Percentiles rank a stretch among this genome's conserved stretches.
Evolutionary conservation across 345 rosid genomes (phyloP).

Genomic region (Eutrema heterophyllum): DNA sequence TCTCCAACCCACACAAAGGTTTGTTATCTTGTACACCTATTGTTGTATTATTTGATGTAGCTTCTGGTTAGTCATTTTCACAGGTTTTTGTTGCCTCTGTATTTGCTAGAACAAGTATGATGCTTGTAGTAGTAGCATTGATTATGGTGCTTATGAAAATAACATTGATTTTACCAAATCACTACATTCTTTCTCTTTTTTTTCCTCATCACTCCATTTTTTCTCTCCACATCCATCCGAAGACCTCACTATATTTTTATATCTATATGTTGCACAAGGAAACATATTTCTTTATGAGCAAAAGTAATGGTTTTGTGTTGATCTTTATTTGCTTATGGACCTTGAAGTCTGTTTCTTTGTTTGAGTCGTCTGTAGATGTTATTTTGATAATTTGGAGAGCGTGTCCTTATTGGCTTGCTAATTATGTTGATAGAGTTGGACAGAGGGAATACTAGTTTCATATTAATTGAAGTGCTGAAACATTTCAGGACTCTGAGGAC

Average conservation of each 20-base stretch:
- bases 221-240: background rate
- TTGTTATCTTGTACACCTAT: conserved; percentile 16
- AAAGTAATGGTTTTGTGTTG: background rate
- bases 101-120: background rate
- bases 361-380: conserved; percentile 4
- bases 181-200: background rate
- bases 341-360: conserved; percentile 1
- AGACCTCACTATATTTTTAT: background rate
- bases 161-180: background rate
- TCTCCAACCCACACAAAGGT: conserved; percentile 93
- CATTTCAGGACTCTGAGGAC: conserved; percentile 71
- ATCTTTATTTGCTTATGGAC: conserved; percentile 2
- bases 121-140: background rate
- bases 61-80: background rate
- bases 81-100: conserved; percentile 3
- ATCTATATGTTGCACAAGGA: background rate
- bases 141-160: background rate
- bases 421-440: conserved; percentile 11
- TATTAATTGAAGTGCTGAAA: background rate
- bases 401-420: conserved; percentile 7
- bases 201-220: background rate
- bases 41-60: background rate
- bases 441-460: background rate
- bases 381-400: background rate
- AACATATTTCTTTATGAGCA: background rate